Evolutionary conservation across 1,139 yeast species (phyloP), one percentile per base, ranked within the genome.

Genomic region (Entelexis paramagnoliae): DNA sequence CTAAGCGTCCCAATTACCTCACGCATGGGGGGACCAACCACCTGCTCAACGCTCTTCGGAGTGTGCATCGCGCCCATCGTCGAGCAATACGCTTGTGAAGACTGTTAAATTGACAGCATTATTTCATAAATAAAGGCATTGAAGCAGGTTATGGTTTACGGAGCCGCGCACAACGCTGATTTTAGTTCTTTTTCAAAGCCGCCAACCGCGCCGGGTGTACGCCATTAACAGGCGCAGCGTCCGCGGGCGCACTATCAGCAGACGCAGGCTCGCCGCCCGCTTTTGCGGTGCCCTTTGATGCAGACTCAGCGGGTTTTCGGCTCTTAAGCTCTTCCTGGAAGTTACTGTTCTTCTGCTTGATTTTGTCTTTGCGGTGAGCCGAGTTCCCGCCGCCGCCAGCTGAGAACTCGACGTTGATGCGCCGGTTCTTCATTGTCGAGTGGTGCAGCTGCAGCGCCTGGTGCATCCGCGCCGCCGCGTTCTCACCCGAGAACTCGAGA

Each of bases 351-450:
- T 91, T 89, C 50, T 76, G 78, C 63, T 78, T 78, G 61, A 91
- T 75, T 69, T 91, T 91, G 47, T 76, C 76, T 53, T 78, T 64
- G 60, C 98, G 74, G 38, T 72, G 74, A 52, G 75, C 74, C 8
- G 94, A 81, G 66, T 89, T 89, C 49, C 98, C 98, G 43, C 98
- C 98, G 46, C 98, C 98, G 50, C 98, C 98, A 46, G 87, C 98
- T 1, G 97, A 91, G 62, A 91, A 75, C 68, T 91, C 98, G 33
- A 91, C 97, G 63, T 91, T 91, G 63, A 91, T 87, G 65, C 80
- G 84, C 58, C 96, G 75, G 51, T 77, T 74, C 55, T 78, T 75
- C 55, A 89, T 66, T 16, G 72, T 63, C 5, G 89, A 74, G 66
- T 86, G 95, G 67, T 91, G 96, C 74, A 85, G 75, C 58, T 82